Evolutionary conservation across 2,329 filamentous ascomycete genomes (phyloP), one percentile per base, ranked within the genome.

Genomic region (Pseudogymnoascus sp.): DNA sequence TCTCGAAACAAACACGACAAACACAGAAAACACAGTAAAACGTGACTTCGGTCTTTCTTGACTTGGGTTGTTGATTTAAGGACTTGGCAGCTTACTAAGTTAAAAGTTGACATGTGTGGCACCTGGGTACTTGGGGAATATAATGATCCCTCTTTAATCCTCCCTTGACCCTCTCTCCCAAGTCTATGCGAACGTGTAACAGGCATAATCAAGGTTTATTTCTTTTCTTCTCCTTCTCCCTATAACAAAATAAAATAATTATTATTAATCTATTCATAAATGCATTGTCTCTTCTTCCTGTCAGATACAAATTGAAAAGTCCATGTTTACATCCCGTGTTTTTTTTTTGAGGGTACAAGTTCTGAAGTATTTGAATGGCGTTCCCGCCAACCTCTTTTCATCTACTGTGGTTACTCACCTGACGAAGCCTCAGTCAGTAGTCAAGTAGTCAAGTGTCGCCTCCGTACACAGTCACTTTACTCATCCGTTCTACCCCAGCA

Each of bases 321-420:
- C n/a, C n/a, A n/a, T n/a, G n/a, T n/a, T n/a, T n/a, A n/a, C n/a
- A 30, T 50, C 43, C 43, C n/a, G 25, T 30, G 43, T 47, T 12
- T 50, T 32, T 50, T 16, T 6, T n/a, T 22, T 2, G 22, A 4
- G 4, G n/a, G 43, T 50, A 50, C 43, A 50, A 50, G 43, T 30
- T 20, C 22, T 6, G 25, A 50, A 50, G 43, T 50, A 50, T 50
- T 50, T 50, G 43, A 50, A 50, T 50, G 43, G 43, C 43, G 43
- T 50, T 25, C 43, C 43, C 43, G 43, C 43, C 43, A 50, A 50
- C 43, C 43, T 50, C 43, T 50, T 50, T 50, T 50, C n/a, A 16
- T 16, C 43, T 50, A 50, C 22, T 30, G 22, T 28, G 22, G 43
- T 25, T 30, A 50, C 43, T 50, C 43, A 50, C 43, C 43, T 50